Base-by-base conservation (phyloP, 495 filamentous ascomycete species). In the Aspergillus nidulans region DNA sequence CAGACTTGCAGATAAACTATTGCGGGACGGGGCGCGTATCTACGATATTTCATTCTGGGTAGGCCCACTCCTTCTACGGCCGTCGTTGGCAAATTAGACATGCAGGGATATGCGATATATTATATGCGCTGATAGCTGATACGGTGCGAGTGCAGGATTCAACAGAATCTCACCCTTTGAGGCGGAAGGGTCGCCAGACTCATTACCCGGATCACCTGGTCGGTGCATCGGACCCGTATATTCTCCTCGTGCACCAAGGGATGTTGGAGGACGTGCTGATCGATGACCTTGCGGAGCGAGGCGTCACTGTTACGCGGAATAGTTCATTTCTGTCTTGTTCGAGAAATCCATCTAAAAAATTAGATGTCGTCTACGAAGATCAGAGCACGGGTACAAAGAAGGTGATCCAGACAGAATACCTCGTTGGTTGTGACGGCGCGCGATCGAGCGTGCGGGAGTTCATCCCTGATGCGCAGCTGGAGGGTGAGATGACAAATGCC, bases 11-110 rank as follows among this genome's bases (percentile, higher is more conserved):
- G 83, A 85, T 49, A 69, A 79, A 4, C 60, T 89, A 32, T 61
- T 89, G 40, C 76, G 77, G 49, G 79, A 81, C 55, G 85, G 80
- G 3, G 85, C 81, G 15, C 81, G 79, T 23, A 78, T 89, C 16
- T 87, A 84, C 63, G 85, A 89, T 58, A 89, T 89, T 57, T 73
- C 80, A 23, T 89, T 87, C 60, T 89, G 86, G 86, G 74, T 77
- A 65, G n/a, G 55, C 52, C n/a, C 16, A 47, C n/a, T 12, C 10
- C 30, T 34, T 12, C 9, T 13, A 34, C 9, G 9, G 26, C 26
- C 30, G 9, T 13, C 4, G 26, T 28, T 28, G 9, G n/a, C n/a
- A n/a, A n/a, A n/a, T n/a, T n/a, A n/a, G n/a, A n/a, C n/a, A n/a
- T n/a, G n/a, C n/a, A n/a, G n/a, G n/a, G n/a, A 34, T 6, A 34